Evolutionary conservation across 2,329 filamentous ascomycete species (phyloP), one percentile per base, ranked within the genome.

Genomic region (Claviceps maximensis): DNA sequence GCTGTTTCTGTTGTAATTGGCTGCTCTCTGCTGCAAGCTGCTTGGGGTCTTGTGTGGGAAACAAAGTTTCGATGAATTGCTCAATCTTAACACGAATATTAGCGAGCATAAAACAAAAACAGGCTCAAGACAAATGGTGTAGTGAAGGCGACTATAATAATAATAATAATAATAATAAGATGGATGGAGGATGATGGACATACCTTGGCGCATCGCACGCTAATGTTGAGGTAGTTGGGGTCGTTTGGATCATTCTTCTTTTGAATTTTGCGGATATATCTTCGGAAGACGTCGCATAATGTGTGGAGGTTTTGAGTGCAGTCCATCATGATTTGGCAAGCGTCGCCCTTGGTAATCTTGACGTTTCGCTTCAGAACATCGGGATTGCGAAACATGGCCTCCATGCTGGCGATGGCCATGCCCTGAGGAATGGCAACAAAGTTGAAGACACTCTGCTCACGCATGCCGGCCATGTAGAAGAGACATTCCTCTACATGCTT

Each of bases 361-460:
- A 98, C 75, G 64, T 96, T 93, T 58, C 79, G 82, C 65, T 91
- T 71, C 66, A 95, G 94, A 54, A 98, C 82, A 55, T 76, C 77
- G 23, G 87, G 86, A 69, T 98, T 98, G 63, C 87, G 85, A 80
- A 97, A 98, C 61, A 91, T 86, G 19, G 89, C 74, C 61, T 96
- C 90, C 44, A 97, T 73, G 0, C 91, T 97, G 9, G 93, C 91
- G 67, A 98, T 96, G 51, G 91, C 93, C 93, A 98, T 98, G 58
- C 83, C 77, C 70, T 98, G 93, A 2, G 93, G 93, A 58, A 98
- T 98, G 53, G 91, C 91, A 48, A 89, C 89, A 69, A 98, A 98
- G 77, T 98, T 98, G 81, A 98, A 98, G 27, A 95, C 89, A 65
- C 89, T 95, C 73, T 98, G 93, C 65, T 98, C 93, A 59, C 85